Evolutionary conservation across 2,329 filamentous ascomycete genomes (phyloP).

Genomic region (Leptographium wingfieldii): DNA sequence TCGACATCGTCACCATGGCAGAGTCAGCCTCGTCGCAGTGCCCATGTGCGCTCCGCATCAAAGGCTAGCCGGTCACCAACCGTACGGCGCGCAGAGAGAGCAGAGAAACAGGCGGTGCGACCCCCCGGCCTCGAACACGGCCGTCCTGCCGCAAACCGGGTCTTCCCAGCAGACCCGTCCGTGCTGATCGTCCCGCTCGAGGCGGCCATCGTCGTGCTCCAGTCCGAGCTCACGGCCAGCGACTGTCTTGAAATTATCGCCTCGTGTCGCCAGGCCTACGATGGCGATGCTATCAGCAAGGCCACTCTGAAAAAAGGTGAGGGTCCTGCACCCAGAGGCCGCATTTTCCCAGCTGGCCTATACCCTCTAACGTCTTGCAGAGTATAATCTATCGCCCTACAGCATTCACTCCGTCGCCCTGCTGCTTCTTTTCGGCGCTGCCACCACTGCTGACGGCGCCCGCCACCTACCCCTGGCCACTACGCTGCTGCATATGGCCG

Average conservation of each 20-base stretch:
- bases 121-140: background rate
- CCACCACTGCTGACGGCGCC: background rate
- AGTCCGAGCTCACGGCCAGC: background rate
- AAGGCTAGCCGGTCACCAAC: background rate
- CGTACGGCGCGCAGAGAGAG: background rate
- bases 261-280: background rate
- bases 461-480: slow-evolving; percentile 13
- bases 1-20: background rate
- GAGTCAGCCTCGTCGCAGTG: background rate
- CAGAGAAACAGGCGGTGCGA: background rate
- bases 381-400: slow-evolving; percentile 14
- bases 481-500: slow-evolving; percentile 23
- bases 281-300: background rate
- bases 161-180: slow-evolving; percentile 1
- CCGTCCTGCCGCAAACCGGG: background rate
- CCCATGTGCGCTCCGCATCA: background rate
- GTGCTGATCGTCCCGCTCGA: background rate
- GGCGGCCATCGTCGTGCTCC: background rate
- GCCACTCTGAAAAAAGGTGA: background rate
- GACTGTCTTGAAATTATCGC: slow-evolving; percentile 4
- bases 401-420: slow-evolving; percentile 21
- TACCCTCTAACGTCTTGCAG: slow-evolving; percentile 4
- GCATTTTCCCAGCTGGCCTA: too few species aligned
- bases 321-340: background rate
- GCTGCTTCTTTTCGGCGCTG: slow-evolving; percentile 13